phyloP scores from a whole-genome alignment of 2,329 filamentous ascomycete species.

The Paraphaeosphaeria sporulosa region DNA sequence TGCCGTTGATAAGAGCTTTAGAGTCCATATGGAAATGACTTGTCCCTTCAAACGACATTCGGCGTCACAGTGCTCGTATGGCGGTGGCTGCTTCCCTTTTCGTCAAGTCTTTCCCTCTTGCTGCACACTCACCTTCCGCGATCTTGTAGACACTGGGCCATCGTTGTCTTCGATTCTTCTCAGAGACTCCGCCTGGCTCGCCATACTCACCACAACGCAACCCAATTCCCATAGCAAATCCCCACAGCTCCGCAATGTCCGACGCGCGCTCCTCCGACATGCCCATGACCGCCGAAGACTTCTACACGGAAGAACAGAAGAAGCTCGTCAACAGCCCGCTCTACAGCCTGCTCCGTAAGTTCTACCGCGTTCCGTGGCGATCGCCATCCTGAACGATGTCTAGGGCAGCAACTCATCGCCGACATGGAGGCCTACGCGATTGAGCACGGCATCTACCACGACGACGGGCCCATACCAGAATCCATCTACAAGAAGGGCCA shows the following conservation, averaged over 20 bases:
- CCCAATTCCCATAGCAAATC: not conserved
- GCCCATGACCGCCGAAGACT: not conserved
- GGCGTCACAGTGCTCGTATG: not conserved
- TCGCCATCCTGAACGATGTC: not conserved
- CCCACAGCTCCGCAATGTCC: not conserved
- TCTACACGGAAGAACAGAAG: conserved; percentile 1
- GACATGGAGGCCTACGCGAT: not conserved
- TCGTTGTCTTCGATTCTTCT: not conserved
- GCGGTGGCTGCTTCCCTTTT: not conserved
- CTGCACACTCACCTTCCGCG: not conserved
- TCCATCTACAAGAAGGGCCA: not conserved
- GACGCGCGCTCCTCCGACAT: not conserved
- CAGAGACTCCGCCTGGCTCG: not conserved
- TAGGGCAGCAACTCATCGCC: not conserved
- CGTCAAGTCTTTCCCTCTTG: not conserved
- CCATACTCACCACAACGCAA: not conserved
- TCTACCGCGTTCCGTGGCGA: not conserved
- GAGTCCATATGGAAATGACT: not conserved
- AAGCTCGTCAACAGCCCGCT: conserved; percentile 5
- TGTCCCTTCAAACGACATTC: not conserved
- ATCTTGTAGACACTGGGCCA: not conserved
- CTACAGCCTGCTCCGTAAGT: not conserved
- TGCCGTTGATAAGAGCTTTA: not conserved
- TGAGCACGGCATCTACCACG: not conserved
- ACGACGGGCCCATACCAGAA: not conserved